Evolutionary conservation across 2,329 filamentous ascomycete species (phyloP), one percentile per base, ranked within the genome.

Genomic region (Colletotrichum sp.): DNA sequence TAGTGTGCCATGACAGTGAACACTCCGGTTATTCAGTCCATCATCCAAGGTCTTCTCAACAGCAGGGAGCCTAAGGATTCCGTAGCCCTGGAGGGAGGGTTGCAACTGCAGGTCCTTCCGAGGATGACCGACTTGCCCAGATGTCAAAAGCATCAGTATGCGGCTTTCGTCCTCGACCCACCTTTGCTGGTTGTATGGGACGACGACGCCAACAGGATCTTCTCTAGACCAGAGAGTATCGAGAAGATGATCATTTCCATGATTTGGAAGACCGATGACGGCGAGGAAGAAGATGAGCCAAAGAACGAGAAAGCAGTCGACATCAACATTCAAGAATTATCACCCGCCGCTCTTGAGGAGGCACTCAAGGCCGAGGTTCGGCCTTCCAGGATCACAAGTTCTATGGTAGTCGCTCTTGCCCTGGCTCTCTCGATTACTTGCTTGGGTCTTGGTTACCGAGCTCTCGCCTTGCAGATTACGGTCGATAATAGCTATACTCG

Each of bases 1-100:
- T 34, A 93, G 90, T 91, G 89, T 79, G 92, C 92, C 67, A 93
- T 94, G 89, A 94, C 93, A 5, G 87, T 94, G 77, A 93, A 91
- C 80, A 94, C 92, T 5, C 87, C 89, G 74, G 89, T 93, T 55
- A 92, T 94, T 79, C 90, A 90, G 78, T 87, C 92, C 32, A 89
- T 94, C 77, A 84, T 93, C 8, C 81, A 80, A 59, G 82, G 83
- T 5, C 84, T 88, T 72, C 84, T 87, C 65, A 87, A 85, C 61
- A 85, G 87, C 26, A 73, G 71, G 7, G 78, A 81, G 4, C 32
- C 65, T 12, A 78, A 85, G 26, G 85, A 90, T 18, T 92, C 89
- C 78, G 90, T 94, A 12, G 91, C 92, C 12, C 84, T 94, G 18
- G 83, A 87, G 18, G 86, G 89, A 69, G 91, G 90, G 5, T 86